A percentile compares a stretch with the other conserved stretches of the same genome.
Evolutionary conservation across 257 asterid genomes (phyloP).

Genomic region (Nicotiana tomentosiformis): DNA sequence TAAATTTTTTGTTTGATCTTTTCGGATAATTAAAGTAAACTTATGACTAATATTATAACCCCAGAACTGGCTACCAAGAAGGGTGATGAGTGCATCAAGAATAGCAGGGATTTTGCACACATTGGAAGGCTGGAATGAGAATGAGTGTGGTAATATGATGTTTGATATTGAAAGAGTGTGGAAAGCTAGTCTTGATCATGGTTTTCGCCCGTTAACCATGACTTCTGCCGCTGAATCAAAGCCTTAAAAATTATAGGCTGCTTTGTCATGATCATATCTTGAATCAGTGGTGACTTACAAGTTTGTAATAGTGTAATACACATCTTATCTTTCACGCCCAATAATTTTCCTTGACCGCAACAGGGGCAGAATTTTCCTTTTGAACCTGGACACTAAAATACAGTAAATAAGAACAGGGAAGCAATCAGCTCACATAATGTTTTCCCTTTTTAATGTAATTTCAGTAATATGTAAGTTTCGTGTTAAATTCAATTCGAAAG

Average conservation of each 20-base stretch:
- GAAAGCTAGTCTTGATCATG: conserved; percentile 62
- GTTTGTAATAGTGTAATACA: not conserved
- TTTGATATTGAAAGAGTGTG: conserved; percentile 49
- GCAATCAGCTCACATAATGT: not conserved
- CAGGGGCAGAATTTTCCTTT: not conserved
- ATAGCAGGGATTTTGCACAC: conserved; percentile 74
- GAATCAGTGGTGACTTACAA: not conserved
- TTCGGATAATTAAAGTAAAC: not conserved
- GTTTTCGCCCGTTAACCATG: conserved; percentile 44
- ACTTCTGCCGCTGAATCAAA: not conserved
- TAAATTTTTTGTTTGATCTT: not conserved
- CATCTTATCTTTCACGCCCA: not conserved
- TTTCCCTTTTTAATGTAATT: not conserved
- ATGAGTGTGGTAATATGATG: conserved; percentile 71
- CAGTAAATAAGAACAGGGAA: not conserved
- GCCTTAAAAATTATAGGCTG: not conserved
- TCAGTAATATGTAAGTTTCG: not conserved
- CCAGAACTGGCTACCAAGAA: conserved; percentile 85
- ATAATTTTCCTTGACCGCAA: not conserved
- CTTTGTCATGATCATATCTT: not conserved
- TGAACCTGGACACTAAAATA: not conserved
- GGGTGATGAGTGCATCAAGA: conserved; percentile 76
- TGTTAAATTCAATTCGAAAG: not conserved
- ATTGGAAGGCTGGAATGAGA: conserved; percentile 62
- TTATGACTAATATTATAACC: not conserved